Percentiles rank a stretch among this genome's conserved stretches.
Conservation (phyloP, 129 eudicot genomes). For the Scalesia atractyloides region DNA sequence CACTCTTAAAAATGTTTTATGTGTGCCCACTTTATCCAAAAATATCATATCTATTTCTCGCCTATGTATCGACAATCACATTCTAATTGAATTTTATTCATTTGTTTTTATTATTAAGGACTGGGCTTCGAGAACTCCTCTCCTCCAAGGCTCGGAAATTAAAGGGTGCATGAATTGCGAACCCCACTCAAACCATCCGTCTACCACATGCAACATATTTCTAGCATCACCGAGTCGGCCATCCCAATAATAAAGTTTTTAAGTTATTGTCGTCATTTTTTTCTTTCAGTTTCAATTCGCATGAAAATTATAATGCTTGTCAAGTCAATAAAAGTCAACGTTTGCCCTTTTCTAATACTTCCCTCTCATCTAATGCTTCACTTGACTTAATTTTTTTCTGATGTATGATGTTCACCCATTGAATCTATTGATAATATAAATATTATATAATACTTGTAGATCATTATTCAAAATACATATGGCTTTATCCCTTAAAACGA, state of each 20-base stretch:
- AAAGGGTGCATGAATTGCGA: background rate
- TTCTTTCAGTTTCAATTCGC: background rate
- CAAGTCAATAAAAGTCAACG: background rate
- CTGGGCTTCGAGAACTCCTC: background rate
- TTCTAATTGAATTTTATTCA: too few species aligned
- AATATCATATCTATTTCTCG: too few species aligned
- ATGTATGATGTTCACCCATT: background rate
- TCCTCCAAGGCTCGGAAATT: background rate
- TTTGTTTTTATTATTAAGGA: background rate
- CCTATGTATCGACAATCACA: too few species aligned
- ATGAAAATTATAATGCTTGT: conserved; percentile 4
- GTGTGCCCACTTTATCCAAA: too few species aligned
- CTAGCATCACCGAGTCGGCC: background rate
- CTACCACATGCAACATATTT: background rate
- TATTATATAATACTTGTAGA: background rate
- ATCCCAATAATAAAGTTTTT: background rate
- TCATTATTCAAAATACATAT: background rate
- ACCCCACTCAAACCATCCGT: background rate
- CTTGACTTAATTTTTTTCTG: background rate
- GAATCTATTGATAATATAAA: background rate
- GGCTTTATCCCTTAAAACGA: background rate
- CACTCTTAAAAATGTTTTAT: too few species aligned
- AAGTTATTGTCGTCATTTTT: background rate
- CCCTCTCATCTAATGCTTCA: background rate
- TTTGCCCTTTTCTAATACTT: background rate